These are phyloP conservation scores for Candida corydali DNA, from an alignment of 805 yeast species.

Conservation along the genomic window DNA sequence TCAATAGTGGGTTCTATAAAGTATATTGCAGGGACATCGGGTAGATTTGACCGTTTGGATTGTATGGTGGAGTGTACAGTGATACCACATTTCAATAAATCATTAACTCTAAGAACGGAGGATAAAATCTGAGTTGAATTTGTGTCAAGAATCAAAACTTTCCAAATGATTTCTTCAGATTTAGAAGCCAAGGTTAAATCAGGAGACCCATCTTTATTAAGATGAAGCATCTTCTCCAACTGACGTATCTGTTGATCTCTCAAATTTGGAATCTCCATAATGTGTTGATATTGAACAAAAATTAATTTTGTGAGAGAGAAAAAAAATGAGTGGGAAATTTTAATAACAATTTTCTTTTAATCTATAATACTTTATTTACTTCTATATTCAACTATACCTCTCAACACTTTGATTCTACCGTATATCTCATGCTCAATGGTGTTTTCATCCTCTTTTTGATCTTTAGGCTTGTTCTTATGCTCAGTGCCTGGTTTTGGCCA, in stretches of 20 bases:
- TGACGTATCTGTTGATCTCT: conserved; percentile 23
- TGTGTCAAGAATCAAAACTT: conserved; percentile 77
- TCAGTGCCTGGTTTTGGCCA: conserved; percentile 76
- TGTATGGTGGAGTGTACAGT: conserved; percentile 80
- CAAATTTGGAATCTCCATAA: conserved; percentile 13
- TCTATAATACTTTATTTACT: conserved; percentile 12
- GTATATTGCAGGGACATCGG: conserved; percentile 93
- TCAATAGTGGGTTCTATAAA: conserved; percentile 84
- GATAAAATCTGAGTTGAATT: conserved; percentile 83
- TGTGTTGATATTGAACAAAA: not conserved
- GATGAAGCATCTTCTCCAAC: conserved; percentile 79
- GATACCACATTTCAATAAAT: conserved; percentile 82
- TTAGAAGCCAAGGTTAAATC: conserved; percentile 53
- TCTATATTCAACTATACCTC: conserved; percentile 57
- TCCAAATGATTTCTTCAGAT: conserved; percentile 79
- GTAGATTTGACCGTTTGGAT: conserved; percentile 73
- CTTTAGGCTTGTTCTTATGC: conserved; percentile 53
- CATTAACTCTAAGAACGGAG: conserved; percentile 89
- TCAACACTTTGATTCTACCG: conserved; percentile 56
- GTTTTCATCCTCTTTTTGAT: conserved; percentile 45
- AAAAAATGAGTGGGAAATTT: too few species aligned
- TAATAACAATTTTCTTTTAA: too few species aligned
- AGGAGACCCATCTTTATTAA: conserved; percentile 60
- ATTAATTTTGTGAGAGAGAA: too few species aligned
- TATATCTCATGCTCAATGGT: conserved; percentile 51